These are phyloP conservation scores for Sphagnurus paluster DNA, from an alignment of 1,284 basidiomycete species.

Conservation along the genomic window DNA sequence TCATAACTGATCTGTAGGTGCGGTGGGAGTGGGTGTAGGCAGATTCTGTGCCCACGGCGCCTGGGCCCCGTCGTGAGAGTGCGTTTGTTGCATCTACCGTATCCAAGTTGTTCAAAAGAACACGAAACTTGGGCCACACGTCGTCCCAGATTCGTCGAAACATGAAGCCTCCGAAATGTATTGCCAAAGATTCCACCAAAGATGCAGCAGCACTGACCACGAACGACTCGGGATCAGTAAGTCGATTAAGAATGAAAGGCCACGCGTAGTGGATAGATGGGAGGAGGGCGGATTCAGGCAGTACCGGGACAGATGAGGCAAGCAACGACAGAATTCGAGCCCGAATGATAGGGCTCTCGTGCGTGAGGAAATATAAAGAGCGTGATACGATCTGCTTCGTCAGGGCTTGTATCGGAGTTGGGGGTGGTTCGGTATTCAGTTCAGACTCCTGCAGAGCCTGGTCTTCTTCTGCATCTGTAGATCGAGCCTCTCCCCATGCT, in stretches of 20 bases:
- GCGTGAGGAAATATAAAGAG: constrained; percentile 88
- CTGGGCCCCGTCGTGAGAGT: constrained; percentile 52
- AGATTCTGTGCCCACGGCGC: constrained; percentile 61
- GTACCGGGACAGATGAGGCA: constrained; percentile 68
- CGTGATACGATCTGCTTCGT: constrained; percentile 84
- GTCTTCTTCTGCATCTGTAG: constrained; percentile 27
- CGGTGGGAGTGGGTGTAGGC: constrained; percentile 79
- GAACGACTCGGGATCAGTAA: constrained; percentile 71
- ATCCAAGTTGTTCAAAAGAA: constrained; percentile 60
- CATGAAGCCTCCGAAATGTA: constrained; percentile 81
- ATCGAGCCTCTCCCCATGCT: constrained; percentile 45
- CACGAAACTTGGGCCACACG: constrained; percentile 81
- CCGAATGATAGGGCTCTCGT: constrained; percentile 80
- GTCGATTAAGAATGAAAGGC: constrained; percentile 85
- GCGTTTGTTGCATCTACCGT: constrained; percentile 62
- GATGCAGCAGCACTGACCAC: constrained; percentile 75
- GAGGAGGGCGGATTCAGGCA: constrained; percentile 75
- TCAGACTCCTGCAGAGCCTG: constrained; percentile 31
- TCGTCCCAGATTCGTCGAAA: constrained; percentile 82
- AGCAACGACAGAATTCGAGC: constrained; percentile 79
- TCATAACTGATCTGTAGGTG: constrained; percentile 70
- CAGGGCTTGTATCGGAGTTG: constrained; percentile 71
- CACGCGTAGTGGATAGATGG: constrained; percentile 85
- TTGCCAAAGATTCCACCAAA: constrained; percentile 69
- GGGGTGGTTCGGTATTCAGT: constrained; percentile 36